Evolutionary conservation across 2,329 filamentous ascomycete genomes (phyloP).

Genomic region (Arthrocladium fulminans): DNA sequence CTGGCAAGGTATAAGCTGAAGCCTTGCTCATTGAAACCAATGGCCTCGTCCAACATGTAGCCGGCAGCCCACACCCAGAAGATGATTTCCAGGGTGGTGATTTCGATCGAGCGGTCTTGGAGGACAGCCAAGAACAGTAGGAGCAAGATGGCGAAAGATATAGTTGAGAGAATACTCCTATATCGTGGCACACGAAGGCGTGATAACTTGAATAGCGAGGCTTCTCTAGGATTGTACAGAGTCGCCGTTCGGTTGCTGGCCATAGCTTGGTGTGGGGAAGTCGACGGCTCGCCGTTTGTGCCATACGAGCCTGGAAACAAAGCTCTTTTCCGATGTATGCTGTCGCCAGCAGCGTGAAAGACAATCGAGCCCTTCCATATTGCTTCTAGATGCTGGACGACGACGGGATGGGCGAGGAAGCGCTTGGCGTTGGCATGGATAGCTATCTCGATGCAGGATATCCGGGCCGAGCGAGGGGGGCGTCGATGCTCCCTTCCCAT

Average conservation of each 20-base stretch:
- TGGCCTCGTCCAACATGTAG: slow-evolving; percentile 92
- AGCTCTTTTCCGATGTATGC: slow-evolving; percentile 54
- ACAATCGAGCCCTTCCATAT: slow-evolving; percentile 96
- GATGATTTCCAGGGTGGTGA: slow-evolving; percentile 74
- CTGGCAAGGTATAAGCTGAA: slow-evolving; percentile 96
- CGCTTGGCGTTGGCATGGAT: slow-evolving; percentile 89
- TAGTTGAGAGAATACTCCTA: slow-evolving; percentile 77
- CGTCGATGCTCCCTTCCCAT: slow-evolving; percentile 20
- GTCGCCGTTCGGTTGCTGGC: slow-evolving; percentile 58
- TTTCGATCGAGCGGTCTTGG: slow-evolving; percentile 62
- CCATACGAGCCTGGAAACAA: slow-evolving; percentile 30
- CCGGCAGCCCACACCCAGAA: slow-evolving; percentile 99
- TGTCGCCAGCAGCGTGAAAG: slow-evolving; percentile 83
- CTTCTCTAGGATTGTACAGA: slow-evolving; percentile 81
- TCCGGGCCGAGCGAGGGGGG: slow-evolving; percentile 57
- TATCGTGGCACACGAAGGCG: slow-evolving; percentile 85
- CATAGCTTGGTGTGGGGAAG: slow-evolving; percentile 7
- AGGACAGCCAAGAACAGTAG: slow-evolving; percentile 79
- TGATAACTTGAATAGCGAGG: slow-evolving; percentile 84
- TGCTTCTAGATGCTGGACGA: slow-evolving; percentile 89
- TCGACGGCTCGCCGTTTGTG: slow-evolving; percentile 19
- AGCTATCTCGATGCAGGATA: slow-evolving; percentile 84
- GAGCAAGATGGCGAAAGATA: slow-evolving; percentile 77
- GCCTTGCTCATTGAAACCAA: slow-evolving; percentile 92
- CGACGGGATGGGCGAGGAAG: slow-evolving; percentile 81